phyloP scores from a whole-genome alignment of 306 rosid genomes.

The Rosa persica region DNA sequence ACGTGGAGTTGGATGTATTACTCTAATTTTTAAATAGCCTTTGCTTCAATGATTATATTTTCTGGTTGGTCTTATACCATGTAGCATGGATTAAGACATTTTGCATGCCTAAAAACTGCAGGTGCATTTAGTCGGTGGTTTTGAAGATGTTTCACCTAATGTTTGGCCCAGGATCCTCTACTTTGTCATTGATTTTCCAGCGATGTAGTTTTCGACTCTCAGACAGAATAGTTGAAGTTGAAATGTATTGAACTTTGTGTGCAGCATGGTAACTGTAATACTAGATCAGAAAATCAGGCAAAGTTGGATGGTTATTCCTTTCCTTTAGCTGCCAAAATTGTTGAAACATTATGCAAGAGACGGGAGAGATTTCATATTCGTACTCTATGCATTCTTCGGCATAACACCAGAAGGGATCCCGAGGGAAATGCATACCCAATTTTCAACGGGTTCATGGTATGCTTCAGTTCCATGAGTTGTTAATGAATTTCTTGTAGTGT shows the following conservation, averaged over 20 bases:
- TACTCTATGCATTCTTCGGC: slow-evolving; percentile 73
- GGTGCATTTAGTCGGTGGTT: slow-evolving; percentile 88
- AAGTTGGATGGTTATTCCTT: slow-evolving; percentile 58
- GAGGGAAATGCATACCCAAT: slow-evolving; percentile 55
- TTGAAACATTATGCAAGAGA: slow-evolving; percentile 53
- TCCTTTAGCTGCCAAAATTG: slow-evolving; percentile 67
- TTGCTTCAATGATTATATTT: slow-evolving; percentile 7
- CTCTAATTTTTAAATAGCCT: slow-evolving; percentile 7
- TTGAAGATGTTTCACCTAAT: slow-evolving; percentile 63
- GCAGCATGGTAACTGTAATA: slow-evolving; percentile 56
- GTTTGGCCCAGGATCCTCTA: slow-evolving; percentile 51
- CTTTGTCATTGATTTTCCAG: slow-evolving; percentile 48
- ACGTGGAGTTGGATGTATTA: slow-evolving; percentile 60
- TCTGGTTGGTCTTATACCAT: slow-evolving; percentile 3
- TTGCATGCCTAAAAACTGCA: slow-evolving; percentile 33
- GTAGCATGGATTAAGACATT: slow-evolving; percentile 17
- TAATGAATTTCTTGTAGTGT: slow-evolving; percentile 9
- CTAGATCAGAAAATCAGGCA: slow-evolving; percentile 31
- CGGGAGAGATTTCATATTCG: slow-evolving; percentile 68
- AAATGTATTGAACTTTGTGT: slow-evolving; percentile 48
- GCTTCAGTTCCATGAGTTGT: slow-evolving; percentile 31
- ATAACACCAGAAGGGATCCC: slow-evolving; percentile 69
- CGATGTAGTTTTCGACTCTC: slow-evolving; percentile 30
- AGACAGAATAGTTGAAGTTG: slow-evolving; percentile 42
- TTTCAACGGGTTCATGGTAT: slow-evolving; percentile 72